phyloP scores from a whole-genome alignment of 768 basidiomycete genomes.

The Lentinus brumalis region DNA sequence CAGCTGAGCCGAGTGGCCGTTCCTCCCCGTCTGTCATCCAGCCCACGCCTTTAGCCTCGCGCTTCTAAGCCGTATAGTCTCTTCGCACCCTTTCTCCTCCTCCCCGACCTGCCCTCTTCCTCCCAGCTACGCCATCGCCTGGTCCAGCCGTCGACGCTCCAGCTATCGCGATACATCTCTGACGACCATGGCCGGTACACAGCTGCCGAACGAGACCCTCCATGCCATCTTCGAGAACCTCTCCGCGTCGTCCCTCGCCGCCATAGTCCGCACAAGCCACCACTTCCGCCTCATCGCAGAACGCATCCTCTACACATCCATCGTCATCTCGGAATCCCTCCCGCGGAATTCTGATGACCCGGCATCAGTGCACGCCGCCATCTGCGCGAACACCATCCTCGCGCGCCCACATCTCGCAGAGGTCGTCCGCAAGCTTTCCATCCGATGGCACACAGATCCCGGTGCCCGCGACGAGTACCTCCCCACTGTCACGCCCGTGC shows the following conservation, averaged over 20 bases:
- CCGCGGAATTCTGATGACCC: constrained; percentile 41
- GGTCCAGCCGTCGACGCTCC: too few relatives aligned
- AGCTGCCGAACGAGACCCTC: constrained; percentile 60
- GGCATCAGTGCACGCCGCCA: constrained; percentile 37
- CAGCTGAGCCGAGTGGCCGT: neutral
- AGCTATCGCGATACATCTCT: neutral
- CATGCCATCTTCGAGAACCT: constrained; percentile 45
- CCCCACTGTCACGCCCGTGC: constrained; percentile 25
- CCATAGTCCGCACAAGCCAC: constrained; percentile 47
- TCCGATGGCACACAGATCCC: constrained; percentile 55
- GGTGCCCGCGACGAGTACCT: constrained; percentile 29
- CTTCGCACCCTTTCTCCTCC: neutral
- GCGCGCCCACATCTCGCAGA: constrained; percentile 48
- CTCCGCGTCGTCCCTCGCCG: constrained; percentile 36
- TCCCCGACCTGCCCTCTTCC: neutral
- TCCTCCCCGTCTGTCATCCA: neutral
- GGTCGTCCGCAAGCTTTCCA: constrained; percentile 46
- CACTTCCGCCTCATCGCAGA: constrained; percentile 52
- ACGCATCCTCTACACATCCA: constrained; percentile 56
- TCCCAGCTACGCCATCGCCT: neutral
- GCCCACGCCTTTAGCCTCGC: constrained; percentile 9
- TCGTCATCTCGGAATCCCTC: constrained; percentile 50
- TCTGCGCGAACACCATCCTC: constrained; percentile 56
- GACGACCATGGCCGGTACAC: constrained; percentile 3
- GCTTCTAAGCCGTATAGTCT: neutral